These are phyloP conservation scores for Spiraea crenata DNA, from an alignment of 331 rosid species.

Conservation along the genomic window DNA sequence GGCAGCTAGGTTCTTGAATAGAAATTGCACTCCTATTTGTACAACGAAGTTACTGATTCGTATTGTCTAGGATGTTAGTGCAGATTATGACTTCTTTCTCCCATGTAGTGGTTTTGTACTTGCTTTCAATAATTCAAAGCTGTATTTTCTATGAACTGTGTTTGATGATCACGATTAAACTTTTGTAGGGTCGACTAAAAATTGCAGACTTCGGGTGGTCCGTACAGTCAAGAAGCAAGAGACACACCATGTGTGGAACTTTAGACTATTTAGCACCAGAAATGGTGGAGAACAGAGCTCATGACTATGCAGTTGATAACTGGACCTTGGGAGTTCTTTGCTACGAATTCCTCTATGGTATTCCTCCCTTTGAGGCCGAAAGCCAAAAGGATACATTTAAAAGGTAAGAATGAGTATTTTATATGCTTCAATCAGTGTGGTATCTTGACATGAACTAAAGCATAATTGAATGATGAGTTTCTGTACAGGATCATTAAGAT, in stretches of 20 bases:
- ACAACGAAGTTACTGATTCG: neutral
- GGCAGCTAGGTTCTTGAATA: neutral
- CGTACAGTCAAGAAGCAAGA: slow-evolving; percentile 75
- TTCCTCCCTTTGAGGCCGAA: slow-evolving; percentile 94
- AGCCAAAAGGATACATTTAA: slow-evolving; percentile 74
- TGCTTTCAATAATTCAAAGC: neutral
- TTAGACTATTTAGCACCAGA: slow-evolving; percentile 92
- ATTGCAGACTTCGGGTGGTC: slow-evolving; percentile 98
- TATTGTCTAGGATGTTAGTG: neutral
- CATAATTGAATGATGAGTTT: neutral
- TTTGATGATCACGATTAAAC: neutral
- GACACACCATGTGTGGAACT: slow-evolving; percentile 91
- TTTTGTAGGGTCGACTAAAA: slow-evolving; percentile 72
- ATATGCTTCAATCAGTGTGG: neutral
- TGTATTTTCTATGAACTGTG: neutral
- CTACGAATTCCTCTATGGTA: slow-evolving; percentile 83
- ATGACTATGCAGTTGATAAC: slow-evolving; percentile 82
- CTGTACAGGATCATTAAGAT: slow-evolving; percentile 59
- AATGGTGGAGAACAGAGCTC: slow-evolving; percentile 82
- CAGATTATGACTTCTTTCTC: too few relatives aligned
- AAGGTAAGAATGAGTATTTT: slow-evolving; percentile 39
- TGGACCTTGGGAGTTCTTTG: slow-evolving; percentile 91
- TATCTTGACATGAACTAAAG: neutral
- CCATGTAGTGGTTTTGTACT: neutral
- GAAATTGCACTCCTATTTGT: neutral